Base-by-base conservation (phyloP, 108 stramenopile genomes). In the Cylindrotheca fusiformis region DNA sequence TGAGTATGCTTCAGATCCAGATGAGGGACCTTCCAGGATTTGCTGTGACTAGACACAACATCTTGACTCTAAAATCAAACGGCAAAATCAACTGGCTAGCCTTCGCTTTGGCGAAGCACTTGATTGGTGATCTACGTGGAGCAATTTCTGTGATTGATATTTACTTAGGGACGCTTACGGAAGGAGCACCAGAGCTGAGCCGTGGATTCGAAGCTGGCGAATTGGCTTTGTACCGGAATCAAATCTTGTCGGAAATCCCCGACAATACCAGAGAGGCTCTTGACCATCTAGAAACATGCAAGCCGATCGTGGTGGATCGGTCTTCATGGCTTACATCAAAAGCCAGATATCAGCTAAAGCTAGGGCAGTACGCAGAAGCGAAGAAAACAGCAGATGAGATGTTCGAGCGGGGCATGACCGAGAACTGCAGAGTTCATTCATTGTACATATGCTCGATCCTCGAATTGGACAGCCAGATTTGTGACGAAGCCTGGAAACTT, bases 11-110 rank as follows among this genome's bases (percentile, higher is more conserved):
- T 1, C 93, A 95, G 69, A 83, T 95, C 19, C 94, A 97, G 78
- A 90, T 95, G 85, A 83, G 95, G 2, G 97, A 97, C 63, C 51
- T 90, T 19, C n/a, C 32, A n/a, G 97, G 99, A 32, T 98, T 97
- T 71, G 73, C 71, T 14, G 86, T 89, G 47, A 97, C 97, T 17
- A 86, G 96, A 6, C 72, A 91, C 52, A 76, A 53, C 55, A 82
- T 99, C 33, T 71, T 99, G 58, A 80, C 63, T 2, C 69, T 91
- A 29, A 83, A 95, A 64, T 75, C 93, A 22, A 96, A 88, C 61
- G 77, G 76, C 56, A 91, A 95, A 72, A 72, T 88, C 48, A 84
- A 97, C 80, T 99, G 98, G 98, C 61, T 97, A 54, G 84, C 90
- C 20, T 99, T 84, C 71, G 97, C 97, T 4, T 26, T 99, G 46